Evolutionary conservation across 2,329 filamentous ascomycete genomes (phyloP).

Genomic region (Apiospora phragmitis): DNA sequence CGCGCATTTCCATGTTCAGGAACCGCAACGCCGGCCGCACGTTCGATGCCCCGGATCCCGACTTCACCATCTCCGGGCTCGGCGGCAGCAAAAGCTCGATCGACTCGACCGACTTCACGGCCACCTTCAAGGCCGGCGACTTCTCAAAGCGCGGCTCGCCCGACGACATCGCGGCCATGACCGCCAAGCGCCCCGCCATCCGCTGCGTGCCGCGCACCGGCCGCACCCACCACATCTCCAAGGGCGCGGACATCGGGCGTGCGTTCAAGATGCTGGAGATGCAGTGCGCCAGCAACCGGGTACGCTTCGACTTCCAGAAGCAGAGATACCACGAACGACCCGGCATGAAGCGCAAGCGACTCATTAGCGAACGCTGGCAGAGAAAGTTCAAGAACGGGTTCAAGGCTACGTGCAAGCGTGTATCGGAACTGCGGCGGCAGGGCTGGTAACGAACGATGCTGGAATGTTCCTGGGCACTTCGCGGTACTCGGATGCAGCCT

Average conservation of each 20-base stretch:
- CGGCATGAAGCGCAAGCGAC: conserved; percentile 76
- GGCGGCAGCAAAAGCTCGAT: background rate
- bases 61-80: background rate
- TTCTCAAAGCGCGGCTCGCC: conserved; percentile 21
- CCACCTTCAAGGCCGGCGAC: conserved; percentile 10
- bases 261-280: conserved; percentile 44
- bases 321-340: conserved; percentile 76
- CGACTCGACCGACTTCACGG: conserved; percentile 13
- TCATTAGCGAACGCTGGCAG: conserved; percentile 69
- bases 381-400: conserved; percentile 70
- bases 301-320: conserved; percentile 53
- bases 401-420: conserved; percentile 61
- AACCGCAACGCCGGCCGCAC: background rate
- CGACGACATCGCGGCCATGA: conserved; percentile 14
- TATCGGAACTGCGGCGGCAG: conserved; percentile 70
- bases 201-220: conserved; percentile 44
- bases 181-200: conserved; percentile 27
- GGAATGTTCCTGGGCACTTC: background rate
- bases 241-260: conserved; percentile 44
- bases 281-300: conserved; percentile 51
- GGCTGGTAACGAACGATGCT: conserved; percentile 69
- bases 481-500: background rate
- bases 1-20: background rate
- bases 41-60: conserved; percentile 8
- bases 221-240: conserved; percentile 43